Evolutionary conservation across 31 red algal species (phyloP).

Genomic region (Endocladia muricata): DNA sequence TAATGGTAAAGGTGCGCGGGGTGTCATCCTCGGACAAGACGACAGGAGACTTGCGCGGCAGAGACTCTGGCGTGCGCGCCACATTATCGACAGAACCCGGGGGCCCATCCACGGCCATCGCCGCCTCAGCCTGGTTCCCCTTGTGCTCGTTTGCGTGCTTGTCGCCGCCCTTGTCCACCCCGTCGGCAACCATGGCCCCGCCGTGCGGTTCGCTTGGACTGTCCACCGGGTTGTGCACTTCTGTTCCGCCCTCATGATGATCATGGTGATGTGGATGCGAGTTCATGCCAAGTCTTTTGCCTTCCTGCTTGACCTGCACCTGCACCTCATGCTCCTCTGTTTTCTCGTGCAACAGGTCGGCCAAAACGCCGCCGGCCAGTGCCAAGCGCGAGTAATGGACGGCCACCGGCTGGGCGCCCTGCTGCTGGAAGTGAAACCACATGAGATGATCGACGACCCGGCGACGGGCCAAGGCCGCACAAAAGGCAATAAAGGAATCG

Average conservation of each 20-base stretch:
- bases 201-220: background rate
- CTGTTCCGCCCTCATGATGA: no score
- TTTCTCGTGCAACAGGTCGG: conserved; percentile 27
- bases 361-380: conserved; percentile 45
- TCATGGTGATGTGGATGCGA: no score
- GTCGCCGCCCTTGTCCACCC: background rate
- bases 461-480: conserved; percentile 34
- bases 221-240: no score
- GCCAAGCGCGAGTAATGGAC: conserved; percentile 64
- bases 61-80: background rate
- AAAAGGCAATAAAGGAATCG: conserved; percentile 53
- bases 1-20: conserved; percentile 61
- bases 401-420: conserved; percentile 2
- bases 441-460: conserved; percentile 58
- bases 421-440: conserved; percentile 29
- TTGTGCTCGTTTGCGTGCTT: background rate
- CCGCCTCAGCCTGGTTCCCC: background rate
- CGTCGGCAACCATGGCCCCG: background rate
- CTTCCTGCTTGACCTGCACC: background rate
- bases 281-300: no score
- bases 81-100: background rate
- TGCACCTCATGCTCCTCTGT: conserved; percentile 9
- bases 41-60: conserved; percentile 19
- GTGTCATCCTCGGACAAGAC: conserved; percentile 44
- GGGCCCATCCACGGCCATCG: background rate